Conservation (phyloP, 495 filamentous ascomycete species). For the Penicillium riverlandense region DNA sequence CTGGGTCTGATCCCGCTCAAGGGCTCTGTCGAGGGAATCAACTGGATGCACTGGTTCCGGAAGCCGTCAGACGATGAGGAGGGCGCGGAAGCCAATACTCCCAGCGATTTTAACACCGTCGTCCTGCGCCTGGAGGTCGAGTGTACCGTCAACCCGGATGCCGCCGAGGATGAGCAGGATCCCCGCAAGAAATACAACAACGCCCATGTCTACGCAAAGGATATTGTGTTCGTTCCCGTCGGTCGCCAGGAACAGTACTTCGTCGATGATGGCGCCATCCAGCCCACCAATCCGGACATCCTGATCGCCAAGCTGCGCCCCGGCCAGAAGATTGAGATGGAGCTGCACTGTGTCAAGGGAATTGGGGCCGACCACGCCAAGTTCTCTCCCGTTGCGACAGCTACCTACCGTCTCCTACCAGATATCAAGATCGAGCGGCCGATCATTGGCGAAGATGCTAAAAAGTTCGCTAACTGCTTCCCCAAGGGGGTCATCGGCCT, state of each 20-base stretch:
- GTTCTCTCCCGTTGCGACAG: slow-evolving; percentile 93
- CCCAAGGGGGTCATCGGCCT: slow-evolving; percentile 80
- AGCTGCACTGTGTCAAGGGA: slow-evolving; percentile 87
- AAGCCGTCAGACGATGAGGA: slow-evolving; percentile 49
- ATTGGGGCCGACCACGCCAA: slow-evolving; percentile 95
- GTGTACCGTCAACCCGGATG: slow-evolving; percentile 71
- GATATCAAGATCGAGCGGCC: slow-evolving; percentile 74
- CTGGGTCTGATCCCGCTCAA: slow-evolving; percentile 87
- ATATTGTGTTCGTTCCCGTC: slow-evolving; percentile 66
- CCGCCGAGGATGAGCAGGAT: slow-evolving; percentile 62
- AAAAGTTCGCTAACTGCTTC: slow-evolving; percentile 88
- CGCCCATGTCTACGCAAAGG: slow-evolving; percentile 77
- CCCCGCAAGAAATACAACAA: slow-evolving; percentile 77
- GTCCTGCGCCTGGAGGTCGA: slow-evolving; percentile 61
- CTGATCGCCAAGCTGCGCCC: slow-evolving; percentile 91
- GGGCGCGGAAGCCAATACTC: slow-evolving; percentile 33
- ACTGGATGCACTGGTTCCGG: slow-evolving; percentile 71
- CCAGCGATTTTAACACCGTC: slow-evolving; percentile 75
- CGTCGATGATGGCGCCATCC: slow-evolving; percentile 53
- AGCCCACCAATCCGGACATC: slow-evolving; percentile 83
- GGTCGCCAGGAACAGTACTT: slow-evolving; percentile 70
- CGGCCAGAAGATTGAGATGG: slow-evolving; percentile 74
- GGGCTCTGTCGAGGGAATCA: slow-evolving; percentile 65
- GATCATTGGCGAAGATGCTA: slow-evolving; percentile 77
- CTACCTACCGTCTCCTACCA: slow-evolving; percentile 83